Evolutionary conservation across 305 asterid species (phyloP), one percentile per base, ranked within the genome.

Genomic region (Fraxinus paxiana): DNA sequence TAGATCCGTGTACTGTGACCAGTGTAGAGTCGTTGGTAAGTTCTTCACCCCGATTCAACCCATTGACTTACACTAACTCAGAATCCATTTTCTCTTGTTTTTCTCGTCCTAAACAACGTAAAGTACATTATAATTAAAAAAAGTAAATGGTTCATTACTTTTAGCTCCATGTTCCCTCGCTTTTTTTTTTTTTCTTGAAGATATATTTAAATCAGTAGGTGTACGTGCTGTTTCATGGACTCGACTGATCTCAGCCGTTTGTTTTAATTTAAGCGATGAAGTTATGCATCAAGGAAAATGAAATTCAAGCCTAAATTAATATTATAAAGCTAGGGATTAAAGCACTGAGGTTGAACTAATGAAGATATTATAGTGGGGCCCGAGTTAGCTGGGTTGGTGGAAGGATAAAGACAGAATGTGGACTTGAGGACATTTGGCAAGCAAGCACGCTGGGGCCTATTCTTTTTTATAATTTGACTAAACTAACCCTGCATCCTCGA

Each of bases 11-110:
- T 95, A 95, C 78, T 95, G 98, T 85, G 98, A 95, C 90, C 98
- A 95, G 89, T 95, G 98, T 81, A 95, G 97, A 59, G 98, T 95
- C 79, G 98, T 95, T 74, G 98, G 98, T 94, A 93, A 94, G 98
- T 92, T 80, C 82, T 81, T 80, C 54, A 30, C 28, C 24, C 65
- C 79, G 82, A 85, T 80, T 48, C 83, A 75, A 73, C 20, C 72
- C 88, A 56, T 18, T 18, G 83, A 37, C 77, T 70, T 15, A 1
- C 20, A 46, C 20, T 70, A 83, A 70, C 77, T 88, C 87, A 18
- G 70, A 80, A 54, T 30, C 28, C 1, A 13, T 48, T 48, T 73
- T 18, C 30, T 56, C 65, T 22, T 10, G 1, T 48, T 75, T n/a
- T 8, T 22, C 4, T 54, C 65, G 5, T 6, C 12, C 67, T 56